Base-by-base conservation (phyloP, 2,329 filamentous ascomycete genomes). In the Bipolaris cookei region DNA sequence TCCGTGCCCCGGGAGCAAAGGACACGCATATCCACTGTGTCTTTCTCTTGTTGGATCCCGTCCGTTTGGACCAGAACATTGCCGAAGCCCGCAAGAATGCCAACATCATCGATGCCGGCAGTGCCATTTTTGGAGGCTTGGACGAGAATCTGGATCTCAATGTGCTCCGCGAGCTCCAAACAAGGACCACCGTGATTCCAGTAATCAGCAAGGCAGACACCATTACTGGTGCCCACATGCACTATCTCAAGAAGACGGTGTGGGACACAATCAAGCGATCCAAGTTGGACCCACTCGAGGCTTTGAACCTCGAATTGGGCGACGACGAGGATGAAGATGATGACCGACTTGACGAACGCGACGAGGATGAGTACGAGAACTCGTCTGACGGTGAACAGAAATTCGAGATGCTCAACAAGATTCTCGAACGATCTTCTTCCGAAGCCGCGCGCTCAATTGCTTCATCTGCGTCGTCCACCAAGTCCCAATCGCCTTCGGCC, bases 21-120 rank as follows among this genome's bases (percentile, higher is more conserved):
- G 95, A 99, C 80, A 97, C 94, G 48, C 95, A 99, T 76, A 97
- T 99, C 64, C 95, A 99, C 75, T 96, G 92, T 65, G 92, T 92
- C 52, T 97, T 99, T 78, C 83, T 98, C 54, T 82, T 99, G 53
- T 86, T 99, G 52, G 95, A 99, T 74, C 95, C 95, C 1, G 82
- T 87, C 50, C 89, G 91, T 43, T 86, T 99, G 21, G 93, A 97
- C 71, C 84, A 88, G 66, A 97, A 94, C 69, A 88, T 96, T 44
- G 70, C 73, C 56, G 85, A 88, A 21, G 83, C 86, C 1, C 85
- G 86, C 18, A 87, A 88, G 68, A 83, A 83, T 54, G 76, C 82
- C 8, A 84, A 84, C 64, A 42, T 63, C 14, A 56, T 62, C 51
- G 79, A 82, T 64, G 58, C 69, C 5, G 83, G 82, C 43, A 74